Conservation (phyloP, 2,329 filamentous ascomycete species). For the Cladophialophora psammophila region DNA sequence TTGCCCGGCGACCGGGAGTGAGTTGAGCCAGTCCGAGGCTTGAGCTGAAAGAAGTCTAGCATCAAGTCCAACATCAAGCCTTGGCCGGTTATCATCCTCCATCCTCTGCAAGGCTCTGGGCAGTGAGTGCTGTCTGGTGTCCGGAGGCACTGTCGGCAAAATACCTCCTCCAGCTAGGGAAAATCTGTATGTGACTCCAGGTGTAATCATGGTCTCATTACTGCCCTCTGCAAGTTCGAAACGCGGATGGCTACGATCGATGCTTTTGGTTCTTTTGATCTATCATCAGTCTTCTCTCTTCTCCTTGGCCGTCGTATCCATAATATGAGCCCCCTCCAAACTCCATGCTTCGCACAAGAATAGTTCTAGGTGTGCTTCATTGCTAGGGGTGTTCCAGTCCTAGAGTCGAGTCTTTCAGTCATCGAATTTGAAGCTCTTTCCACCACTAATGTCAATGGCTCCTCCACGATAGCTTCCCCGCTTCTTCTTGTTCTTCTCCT, state of each 20-base stretch:
- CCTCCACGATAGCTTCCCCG: slow-evolving; percentile 89
- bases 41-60: too few relatives aligned
- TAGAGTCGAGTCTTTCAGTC: slow-evolving; percentile 62
- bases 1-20: too few relatives aligned
- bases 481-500: slow-evolving; percentile 99
- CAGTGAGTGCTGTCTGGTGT: background rate
- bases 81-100: too few relatives aligned
- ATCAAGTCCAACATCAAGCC: too few relatives aligned
- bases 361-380: background rate
- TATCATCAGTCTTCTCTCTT: background rate
- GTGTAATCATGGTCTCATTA: background rate
- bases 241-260: background rate
- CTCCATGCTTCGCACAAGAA: slow-evolving; percentile 45
- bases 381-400: background rate
- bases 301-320: background rate
- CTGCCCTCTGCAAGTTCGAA: background rate
- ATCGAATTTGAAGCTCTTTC: slow-evolving; percentile 93
- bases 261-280: background rate
- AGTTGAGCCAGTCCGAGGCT: too few relatives aligned
- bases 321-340: background rate
- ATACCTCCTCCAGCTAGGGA: background rate
- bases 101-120: too few relatives aligned
- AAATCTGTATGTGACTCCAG: background rate
- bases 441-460: slow-evolving; percentile 79
- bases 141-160: background rate